Evolutionary conservation across 768 basidiomycete species (phyloP), one percentile per base, ranked within the genome.

Genomic region (Hemileccinum impolitum): DNA sequence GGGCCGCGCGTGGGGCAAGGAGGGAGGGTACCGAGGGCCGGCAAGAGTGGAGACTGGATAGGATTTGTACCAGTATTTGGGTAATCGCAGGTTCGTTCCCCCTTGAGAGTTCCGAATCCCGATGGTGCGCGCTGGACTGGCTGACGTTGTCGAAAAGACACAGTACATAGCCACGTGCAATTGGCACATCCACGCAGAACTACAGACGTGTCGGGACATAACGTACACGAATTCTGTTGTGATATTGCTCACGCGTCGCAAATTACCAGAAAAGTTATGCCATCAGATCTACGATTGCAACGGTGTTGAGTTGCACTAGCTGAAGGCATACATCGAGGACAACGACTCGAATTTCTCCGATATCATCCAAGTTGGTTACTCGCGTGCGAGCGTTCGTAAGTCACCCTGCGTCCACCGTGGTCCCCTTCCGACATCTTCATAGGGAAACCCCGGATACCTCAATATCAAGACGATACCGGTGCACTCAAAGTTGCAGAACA

Each of bases 381-480:
- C 3, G 90, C 82, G 11, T 85, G 81, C 52, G 76, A n/a, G n/a
- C n/a, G n/a, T n/a, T 93, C 14, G 92, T 94, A 62, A 48, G 87
- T 75, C n/a, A n/a, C n/a, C n/a, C n/a, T n/a, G n/a, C n/a, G n/a
- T 0, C 93, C 26, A 28, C 26, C 9, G 26, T n/a, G n/a, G n/a
- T n/a, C n/a, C n/a, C n/a, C n/a, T n/a, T n/a, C n/a, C n/a, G n/a
- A n/a, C n/a, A n/a, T n/a, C n/a, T 12, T 8, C 12, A 37, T 50
- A 84, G 90, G 91, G 94, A 7, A 89, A 94, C 61, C 73, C 90
- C 13, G 95, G 96, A 2, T 90, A 84, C 66, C 75, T 98, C 0
- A 94, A 71, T 99, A 97, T 70, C 93, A 95, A 71, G 96, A 99
- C 63, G 94, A 95, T 4, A 98, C 93, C 0, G 96, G 96, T 13